These are phyloP conservation scores for Lactarius pseudohatsudake DNA, from an alignment of 768 basidiomycete species.

Conservation along the genomic window DNA sequence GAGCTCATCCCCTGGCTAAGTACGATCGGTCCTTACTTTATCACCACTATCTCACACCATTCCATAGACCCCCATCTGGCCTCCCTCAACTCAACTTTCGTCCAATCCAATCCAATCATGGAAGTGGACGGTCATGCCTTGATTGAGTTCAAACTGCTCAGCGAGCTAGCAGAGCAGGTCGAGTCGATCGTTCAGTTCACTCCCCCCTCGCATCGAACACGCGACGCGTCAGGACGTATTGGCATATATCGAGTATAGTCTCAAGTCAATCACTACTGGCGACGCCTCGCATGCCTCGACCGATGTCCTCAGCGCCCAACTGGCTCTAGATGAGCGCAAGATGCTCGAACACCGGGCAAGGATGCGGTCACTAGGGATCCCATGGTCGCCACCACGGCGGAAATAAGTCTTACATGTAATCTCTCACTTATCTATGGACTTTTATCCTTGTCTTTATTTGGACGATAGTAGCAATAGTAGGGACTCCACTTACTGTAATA, in stretches of 20 bases:
- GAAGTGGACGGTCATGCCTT: constrained; percentile 13
- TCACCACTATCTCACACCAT: not conserved
- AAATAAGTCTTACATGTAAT: not conserved
- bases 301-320: not conserved
- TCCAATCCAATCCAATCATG: not conserved
- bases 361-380: constrained; percentile 11
- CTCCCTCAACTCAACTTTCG: constrained; percentile 11
- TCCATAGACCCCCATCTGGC: constrained; percentile 14
- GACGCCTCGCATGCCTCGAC: not conserved
- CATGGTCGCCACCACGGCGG: constrained; percentile 7
- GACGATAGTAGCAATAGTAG: not conserved
- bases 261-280: not conserved
- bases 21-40: not conserved
- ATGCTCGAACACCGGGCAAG: not conserved
- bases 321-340: not conserved
- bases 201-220: not conserved
- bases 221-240: constrained; percentile 4
- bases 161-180: constrained; percentile 13
- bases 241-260: constrained; percentile 15
- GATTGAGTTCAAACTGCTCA: constrained; percentile 11
- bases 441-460: not conserved
- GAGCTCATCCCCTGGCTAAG: constrained; percentile 20
- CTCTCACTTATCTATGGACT: not conserved
- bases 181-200: constrained; percentile 13
- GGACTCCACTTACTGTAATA: not conserved